Evolutionary conservation across 257 asterid genomes (phyloP), one percentile per base, ranked within the genome.

Genomic region (Fraxinus excelsior): DNA sequence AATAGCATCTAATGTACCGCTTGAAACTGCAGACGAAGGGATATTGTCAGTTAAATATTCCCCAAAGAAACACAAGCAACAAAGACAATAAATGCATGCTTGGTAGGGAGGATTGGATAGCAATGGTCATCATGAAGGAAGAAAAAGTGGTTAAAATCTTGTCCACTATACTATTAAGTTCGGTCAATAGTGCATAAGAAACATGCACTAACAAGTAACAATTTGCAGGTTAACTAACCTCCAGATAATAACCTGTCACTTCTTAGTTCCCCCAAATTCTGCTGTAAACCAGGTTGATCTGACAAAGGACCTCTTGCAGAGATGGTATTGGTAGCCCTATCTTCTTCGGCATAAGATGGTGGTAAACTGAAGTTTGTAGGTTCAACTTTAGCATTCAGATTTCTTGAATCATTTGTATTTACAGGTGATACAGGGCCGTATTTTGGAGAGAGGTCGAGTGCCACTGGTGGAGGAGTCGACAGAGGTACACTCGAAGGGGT

Each of bases 401-500:
- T 83, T 79, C 89, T 87, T 0, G 93, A 83, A 76, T 90, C 96
- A 46, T 77, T 90, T 49, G 92, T 84, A 85, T 87, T 87, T 82
- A 90, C 89, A 28, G 98, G 97, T 68, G 98, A 93, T 38, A 88
- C 80, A 75, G 96, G 76, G 32, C 97, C 95, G 44, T 79, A 83
- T 85, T 85, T 85, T 29, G 99, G 97, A 66, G 98, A 92, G 44
- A 88, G 89, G 87, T 91, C 89, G 68, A 93, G 85, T 3, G 93
- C 81, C 23, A 87, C 87, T 25, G 97, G 98, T 13, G 99, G 98
- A 28, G 99, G 99, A 66, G 98, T 96, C 77, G 99, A 76, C 73
- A 96, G 74, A 78, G 98, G 98, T 71, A 94, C 97, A 82, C 98
- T 96, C n/a, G 99, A 84, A 58, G 97, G 98, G 3, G 98, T 96